phyloP scores from a whole-genome alignment of 345 rosid species.

The Hevea brasiliensis region DNA sequence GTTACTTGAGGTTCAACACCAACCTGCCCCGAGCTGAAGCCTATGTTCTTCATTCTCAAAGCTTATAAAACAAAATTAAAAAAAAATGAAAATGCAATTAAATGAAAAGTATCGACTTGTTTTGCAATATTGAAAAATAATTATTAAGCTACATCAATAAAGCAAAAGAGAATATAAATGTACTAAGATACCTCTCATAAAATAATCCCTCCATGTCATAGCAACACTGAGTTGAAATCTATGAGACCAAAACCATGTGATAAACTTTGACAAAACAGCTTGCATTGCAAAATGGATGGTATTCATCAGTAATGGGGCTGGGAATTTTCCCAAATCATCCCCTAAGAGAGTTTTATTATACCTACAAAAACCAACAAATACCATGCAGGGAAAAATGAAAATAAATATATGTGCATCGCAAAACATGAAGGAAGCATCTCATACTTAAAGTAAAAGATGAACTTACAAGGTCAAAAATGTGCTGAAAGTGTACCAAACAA shows the following conservation, averaged over 20 bases:
- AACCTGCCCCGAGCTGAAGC: background rate
- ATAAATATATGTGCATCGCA: background rate
- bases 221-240: constrained; percentile 57
- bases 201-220: constrained; percentile 88
- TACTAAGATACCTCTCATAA: constrained; percentile 58
- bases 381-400: constrained; percentile 5
- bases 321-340: constrained; percentile 92
- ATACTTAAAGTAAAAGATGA: constrained; percentile 16
- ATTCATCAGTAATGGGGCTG: constrained; percentile 98
- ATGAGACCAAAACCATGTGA: constrained; percentile 84
- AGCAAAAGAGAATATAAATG: background rate
- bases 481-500: constrained; percentile 99
- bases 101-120: background rate
- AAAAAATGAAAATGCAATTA: background rate
- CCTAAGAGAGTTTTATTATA: constrained; percentile 95
- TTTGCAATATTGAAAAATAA: background rate
- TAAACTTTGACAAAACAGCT: constrained; percentile 76
- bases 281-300: constrained; percentile 88
- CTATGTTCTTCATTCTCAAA: background rate
- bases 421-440: background rate
- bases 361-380: constrained; percentile 37
- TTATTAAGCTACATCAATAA: background rate
- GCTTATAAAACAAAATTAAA: background rate
- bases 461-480: constrained; percentile 98
- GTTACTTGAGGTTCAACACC: background rate